These are phyloP conservation scores for Mycena maculata DNA, from an alignment of 768 basidiomycete genomes.

Conservation along the genomic window DNA sequence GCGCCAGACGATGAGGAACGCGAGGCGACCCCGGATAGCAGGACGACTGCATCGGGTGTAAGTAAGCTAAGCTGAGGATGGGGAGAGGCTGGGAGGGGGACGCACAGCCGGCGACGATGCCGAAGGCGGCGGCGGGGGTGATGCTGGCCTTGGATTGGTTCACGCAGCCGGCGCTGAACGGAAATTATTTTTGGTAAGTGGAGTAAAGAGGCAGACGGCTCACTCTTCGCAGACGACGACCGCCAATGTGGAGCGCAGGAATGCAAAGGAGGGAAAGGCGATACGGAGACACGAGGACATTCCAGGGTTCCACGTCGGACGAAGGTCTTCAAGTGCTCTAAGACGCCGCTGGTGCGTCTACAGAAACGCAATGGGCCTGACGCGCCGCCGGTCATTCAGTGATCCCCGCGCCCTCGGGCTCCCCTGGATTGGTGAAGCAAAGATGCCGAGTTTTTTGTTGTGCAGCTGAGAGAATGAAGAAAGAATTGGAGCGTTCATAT, in stretches of 20 bases:
- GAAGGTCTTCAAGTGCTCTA: too few relatives aligned
- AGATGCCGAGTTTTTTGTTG: too few relatives aligned
- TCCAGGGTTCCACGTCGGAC: too few relatives aligned
- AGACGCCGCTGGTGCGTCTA: not conserved
- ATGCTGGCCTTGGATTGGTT: not conserved
- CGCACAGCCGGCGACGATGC: constrained; percentile 5
- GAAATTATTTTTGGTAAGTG: not conserved
- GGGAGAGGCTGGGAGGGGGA: not conserved
- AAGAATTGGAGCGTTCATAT: too few relatives aligned
- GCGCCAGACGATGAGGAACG: not conserved
- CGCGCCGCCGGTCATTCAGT: not conserved
- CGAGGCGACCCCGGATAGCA: not conserved
- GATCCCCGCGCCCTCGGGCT: too few relatives aligned
- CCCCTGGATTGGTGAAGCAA: too few relatives aligned
- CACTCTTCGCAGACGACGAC: not conserved
- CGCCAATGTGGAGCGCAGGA: not conserved
- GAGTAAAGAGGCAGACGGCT: not conserved
- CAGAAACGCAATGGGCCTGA: not conserved
- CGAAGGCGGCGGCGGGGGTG: not conserved
- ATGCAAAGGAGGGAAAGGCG: not conserved
- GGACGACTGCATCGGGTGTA: not conserved
- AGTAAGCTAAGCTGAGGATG: not conserved
- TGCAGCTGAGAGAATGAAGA: too few relatives aligned
- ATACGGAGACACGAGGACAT: not conserved
- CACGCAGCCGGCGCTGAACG: not conserved